Evolutionary conservation across 2,329 filamentous ascomycete species (phyloP), one percentile per base, ranked within the genome.

Genomic region (Cadophora sp.): DNA sequence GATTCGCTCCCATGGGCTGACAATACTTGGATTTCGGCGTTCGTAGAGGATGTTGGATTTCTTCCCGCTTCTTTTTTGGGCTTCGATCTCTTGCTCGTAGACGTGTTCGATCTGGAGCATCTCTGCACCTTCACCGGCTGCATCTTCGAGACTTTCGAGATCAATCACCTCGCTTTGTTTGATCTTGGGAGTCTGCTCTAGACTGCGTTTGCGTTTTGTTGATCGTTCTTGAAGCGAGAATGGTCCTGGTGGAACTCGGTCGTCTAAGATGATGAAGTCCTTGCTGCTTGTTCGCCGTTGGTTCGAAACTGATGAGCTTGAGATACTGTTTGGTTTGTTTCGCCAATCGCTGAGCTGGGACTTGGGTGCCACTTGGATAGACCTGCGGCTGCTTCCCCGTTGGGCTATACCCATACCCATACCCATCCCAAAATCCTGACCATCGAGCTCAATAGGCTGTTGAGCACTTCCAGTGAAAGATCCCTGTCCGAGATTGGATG

Each of bases 1-100:
- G 8, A 55, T 13, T n/a, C 22, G 60, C 24, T 45, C 20, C 60
- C 60, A 80, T 56, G 67, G 62, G 0, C 70, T 61, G 0, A 71
- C 69, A 1, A 66, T 66, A 0, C 51, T 24, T 4, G 78, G 72
- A 50, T 67, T 78, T 63, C 22, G 78, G 9, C 45, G 63, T 14
- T 65, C 53, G 56, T 22, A 55, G 30, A 59, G 39, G 16, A 59
- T 63, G 7, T 33, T 30, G 16, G 47, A 8, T 50, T 62, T 65
- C 58, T 55, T 60, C 33, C 45, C 36, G 1, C 1, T n/a, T 22
- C 27, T 47, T 48, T 22, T 62, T 43, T 45, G 60, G 18, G 27
- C n/a, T 43, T 65, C 50, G n/a, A 62, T 27, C 27, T 65, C 66
- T 36, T 65, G 24, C 24, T 60, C 48, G 58, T 66, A 63, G 8